Percentiles rank a stretch among this genome's conserved stretches.
phyloP scores from a whole-genome alignment of 768 basidiomycete genomes.

The Tremella yokohamensis region DNA sequence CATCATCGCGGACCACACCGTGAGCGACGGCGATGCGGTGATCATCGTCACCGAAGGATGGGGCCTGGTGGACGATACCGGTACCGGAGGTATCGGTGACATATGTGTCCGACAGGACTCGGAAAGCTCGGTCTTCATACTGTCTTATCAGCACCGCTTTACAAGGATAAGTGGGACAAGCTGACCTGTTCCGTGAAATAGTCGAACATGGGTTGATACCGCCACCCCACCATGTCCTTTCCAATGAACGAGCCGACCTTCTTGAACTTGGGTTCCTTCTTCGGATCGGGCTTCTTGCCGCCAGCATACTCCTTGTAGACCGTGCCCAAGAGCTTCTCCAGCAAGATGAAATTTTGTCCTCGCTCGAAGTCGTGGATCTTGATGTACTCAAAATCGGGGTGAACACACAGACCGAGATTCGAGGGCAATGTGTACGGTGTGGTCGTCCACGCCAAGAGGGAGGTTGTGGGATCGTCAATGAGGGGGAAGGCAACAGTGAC shows the following conservation, averaged over 20 bases:
- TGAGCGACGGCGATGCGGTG: conserved; percentile 84
- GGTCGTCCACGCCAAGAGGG: conserved; percentile 94
- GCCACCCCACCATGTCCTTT: conserved; percentile 90
- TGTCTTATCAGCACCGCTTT: conserved; percentile 46
- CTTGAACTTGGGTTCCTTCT: conserved; percentile 90
- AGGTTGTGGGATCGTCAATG: conserved; percentile 85
- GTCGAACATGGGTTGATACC: conserved; percentile 89
- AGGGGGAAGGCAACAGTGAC: conserved; percentile 91
- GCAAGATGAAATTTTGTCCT: conserved; percentile 83
- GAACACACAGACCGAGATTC: conserved; percentile 90
- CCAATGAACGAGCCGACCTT: conserved; percentile 84
- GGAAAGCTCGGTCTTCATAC: conserved; percentile 88
- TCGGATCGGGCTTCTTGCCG: conserved; percentile 62
- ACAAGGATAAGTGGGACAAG: not conserved
- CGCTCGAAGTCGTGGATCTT: conserved; percentile 90
- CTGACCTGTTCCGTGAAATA: conserved; percentile 90
- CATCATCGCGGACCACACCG: conserved; percentile 76
- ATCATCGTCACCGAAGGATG: conserved; percentile 98
- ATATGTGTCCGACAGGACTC: conserved; percentile 84
- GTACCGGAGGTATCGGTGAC: conserved; percentile 92
- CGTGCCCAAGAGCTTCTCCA: conserved; percentile 77
- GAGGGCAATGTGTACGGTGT: conserved; percentile 98
- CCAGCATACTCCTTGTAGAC: conserved; percentile 67
- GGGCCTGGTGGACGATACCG: conserved; percentile 97
- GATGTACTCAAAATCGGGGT: conserved; percentile 92